Evolutionary conservation across 73 alveolate genomes (phyloP).

Genomic region (Paramecium octaurelia): DNA sequence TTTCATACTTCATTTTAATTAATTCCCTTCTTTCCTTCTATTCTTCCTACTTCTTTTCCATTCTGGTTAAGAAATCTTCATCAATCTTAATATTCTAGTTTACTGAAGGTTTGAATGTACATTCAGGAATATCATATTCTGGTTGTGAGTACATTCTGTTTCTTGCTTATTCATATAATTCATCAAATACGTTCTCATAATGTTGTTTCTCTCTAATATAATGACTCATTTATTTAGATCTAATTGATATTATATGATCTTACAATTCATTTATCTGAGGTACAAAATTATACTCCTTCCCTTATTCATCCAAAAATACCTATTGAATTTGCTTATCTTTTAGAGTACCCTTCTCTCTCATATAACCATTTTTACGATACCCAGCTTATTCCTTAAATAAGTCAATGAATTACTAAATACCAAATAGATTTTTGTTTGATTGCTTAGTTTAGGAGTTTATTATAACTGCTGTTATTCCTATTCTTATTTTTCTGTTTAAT

Average conservation of each 20-base stretch:
- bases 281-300: not conserved
- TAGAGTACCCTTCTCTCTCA: conserved; percentile 3
- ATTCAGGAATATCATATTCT: not conserved
- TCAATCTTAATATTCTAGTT: not conserved
- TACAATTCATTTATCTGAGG: conserved; percentile 24
- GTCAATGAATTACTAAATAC: not conserved
- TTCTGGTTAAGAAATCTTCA: conserved; percentile 17
- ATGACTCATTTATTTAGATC: not conserved
- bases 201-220: conserved; percentile 15
- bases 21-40: not conserved
- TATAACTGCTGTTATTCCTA: not conserved
- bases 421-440: not conserved
- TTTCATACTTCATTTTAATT: not conserved
- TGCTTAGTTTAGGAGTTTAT: not conserved
- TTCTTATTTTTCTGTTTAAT: not conserved
- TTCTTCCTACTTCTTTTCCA: not conserved
- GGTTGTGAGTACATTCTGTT: not conserved
- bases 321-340: not conserved
- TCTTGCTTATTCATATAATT: conserved; percentile 17
- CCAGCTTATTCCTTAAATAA: not conserved
- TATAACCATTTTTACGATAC: not conserved
- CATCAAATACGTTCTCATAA: conserved; percentile 28
- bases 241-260: not conserved
- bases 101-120: not conserved
- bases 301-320: not conserved